Base-by-base conservation (phyloP, 2,329 filamentous ascomycete species). In the Aspergillus hiratsukae region DNA sequence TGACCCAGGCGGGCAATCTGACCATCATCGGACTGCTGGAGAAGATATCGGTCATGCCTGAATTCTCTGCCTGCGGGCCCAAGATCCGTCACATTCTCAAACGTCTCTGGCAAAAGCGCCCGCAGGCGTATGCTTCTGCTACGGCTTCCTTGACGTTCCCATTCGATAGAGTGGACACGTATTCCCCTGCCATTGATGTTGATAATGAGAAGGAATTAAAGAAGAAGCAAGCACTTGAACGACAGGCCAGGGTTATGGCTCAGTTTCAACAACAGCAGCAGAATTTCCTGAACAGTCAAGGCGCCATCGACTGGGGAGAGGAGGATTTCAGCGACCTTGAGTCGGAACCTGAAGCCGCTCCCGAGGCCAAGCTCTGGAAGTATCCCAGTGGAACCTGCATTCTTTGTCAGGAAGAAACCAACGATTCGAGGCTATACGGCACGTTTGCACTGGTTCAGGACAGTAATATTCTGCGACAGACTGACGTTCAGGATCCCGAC, bases 201-300 rank as follows among this genome's bases (percentile, higher is more conserved):
- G 78, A 80, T 35, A 76, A 78, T 55, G 79, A 82, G 67, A 83
- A 85, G 17, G 89, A 93, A 72, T 79, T 85, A 58, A 96, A 93
- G 78, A 99, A 97, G 80, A 89, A 89, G 73, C 90, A 93, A 52
- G 94, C 94, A 0, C 76, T 92, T 43, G 93, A 91, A 65, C 86
- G 94, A 23, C 92, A 97, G 73, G 92, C 92, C 1, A 89, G 86
- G 67, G 91, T 99, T 31, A 97, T 99, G 92, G 94, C 92, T 1
- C 91, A 97, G 69, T 97, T 99, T 75, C 94, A 97, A 71, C 89
- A 96, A 69, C 93, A 99, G 69, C 95, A 97, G 71, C 93, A 95
- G 75, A 94, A 86, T 66, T 99, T 99, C 75, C 78, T 99, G 76
- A 88, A 90, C 55, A 94, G 88, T 61, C 92, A 97, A 72, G 88